Conservation (phyloP, 202 grass and related monocot species). For the Digitaria exilis region DNA sequence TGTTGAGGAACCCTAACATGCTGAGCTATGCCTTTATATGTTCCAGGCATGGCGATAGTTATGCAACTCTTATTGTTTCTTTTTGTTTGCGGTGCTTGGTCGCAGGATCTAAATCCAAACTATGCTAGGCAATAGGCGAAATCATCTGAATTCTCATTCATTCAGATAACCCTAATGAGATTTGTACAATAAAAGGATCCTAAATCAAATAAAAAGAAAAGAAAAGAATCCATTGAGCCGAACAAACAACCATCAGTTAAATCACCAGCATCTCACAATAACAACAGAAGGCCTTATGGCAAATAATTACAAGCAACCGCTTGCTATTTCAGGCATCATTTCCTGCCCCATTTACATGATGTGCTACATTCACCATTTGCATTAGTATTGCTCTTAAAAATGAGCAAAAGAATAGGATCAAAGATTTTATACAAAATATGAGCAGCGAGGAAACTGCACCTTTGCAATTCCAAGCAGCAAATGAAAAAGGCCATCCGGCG, state of each 20-base stretch:
- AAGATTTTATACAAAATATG: conserved; percentile 37
- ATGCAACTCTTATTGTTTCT: not conserved
- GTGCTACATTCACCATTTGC: not conserved
- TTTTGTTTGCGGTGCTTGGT: not conserved
- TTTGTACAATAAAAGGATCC: not conserved
- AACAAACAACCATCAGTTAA: conserved; percentile 8
- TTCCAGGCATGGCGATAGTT: not conserved
- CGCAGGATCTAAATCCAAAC: not conserved
- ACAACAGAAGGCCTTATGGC: not conserved
- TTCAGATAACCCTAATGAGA: not conserved
- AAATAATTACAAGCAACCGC: not conserved
- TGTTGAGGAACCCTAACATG: not conserved
- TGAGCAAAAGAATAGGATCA: conserved; percentile 19
- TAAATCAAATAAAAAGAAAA: too few species aligned
- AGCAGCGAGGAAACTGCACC: conserved; percentile 28
- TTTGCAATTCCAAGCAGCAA: conserved; percentile 30
- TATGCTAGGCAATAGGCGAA: not conserved
- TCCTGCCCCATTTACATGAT: conserved; percentile 15
- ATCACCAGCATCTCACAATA: not conserved
- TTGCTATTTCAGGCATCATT: conserved; percentile 19
- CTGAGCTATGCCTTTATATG: not conserved
- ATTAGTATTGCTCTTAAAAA: conserved; percentile 34
- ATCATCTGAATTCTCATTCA: not conserved
- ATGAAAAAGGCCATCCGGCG: not conserved
- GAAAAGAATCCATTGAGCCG: not conserved